Evolutionary conservation across 768 basidiomycete species (phyloP).

Genomic region (Rhizopogon vesiculosus): DNA sequence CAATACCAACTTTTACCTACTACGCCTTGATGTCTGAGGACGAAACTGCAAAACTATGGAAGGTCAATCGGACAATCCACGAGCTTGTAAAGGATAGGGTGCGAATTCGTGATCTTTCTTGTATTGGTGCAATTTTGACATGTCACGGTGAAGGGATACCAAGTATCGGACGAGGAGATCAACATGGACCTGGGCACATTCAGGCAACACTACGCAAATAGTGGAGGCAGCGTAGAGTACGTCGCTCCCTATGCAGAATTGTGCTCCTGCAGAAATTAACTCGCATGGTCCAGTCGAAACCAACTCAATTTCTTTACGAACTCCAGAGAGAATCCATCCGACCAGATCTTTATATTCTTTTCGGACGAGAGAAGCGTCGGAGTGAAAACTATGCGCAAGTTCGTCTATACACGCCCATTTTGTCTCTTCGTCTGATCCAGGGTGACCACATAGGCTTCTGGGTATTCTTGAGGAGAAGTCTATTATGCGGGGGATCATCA

Average conservation of each 20-base stretch:
- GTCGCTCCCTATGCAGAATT: constrained; percentile 25
- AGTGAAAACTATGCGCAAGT: constrained; percentile 98
- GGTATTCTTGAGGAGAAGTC: constrained; percentile 87
- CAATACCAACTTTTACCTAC: constrained; percentile 32
- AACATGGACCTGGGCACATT: constrained; percentile 83
- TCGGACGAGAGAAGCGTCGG: constrained; percentile 95
- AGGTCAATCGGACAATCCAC: constrained; percentile 93
- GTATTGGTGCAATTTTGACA: not conserved
- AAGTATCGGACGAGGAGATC: constrained; percentile 92
- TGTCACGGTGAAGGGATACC: constrained; percentile 64
- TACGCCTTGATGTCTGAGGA: constrained; percentile 59
- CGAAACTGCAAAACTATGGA: constrained; percentile 88
- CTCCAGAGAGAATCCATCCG: constrained; percentile 53
- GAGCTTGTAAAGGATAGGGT: constrained; percentile 96
- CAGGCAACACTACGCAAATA: constrained; percentile 64
- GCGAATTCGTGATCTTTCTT: constrained; percentile 18
- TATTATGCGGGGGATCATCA: constrained; percentile 88
- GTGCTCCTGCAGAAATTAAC: not conserved
- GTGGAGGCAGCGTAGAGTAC: constrained; percentile 80
- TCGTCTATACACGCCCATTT: constrained; percentile 23
- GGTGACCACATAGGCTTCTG: constrained; percentile 55
- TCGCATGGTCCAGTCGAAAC: constrained; percentile 57
- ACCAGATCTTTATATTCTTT: constrained; percentile 93
- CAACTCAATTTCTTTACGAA: constrained; percentile 90
- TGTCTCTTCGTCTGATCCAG: not conserved